Evolutionary conservation across 2,329 filamentous ascomycete genomes (phyloP).

Genomic region (Fusarium armeniacum): DNA sequence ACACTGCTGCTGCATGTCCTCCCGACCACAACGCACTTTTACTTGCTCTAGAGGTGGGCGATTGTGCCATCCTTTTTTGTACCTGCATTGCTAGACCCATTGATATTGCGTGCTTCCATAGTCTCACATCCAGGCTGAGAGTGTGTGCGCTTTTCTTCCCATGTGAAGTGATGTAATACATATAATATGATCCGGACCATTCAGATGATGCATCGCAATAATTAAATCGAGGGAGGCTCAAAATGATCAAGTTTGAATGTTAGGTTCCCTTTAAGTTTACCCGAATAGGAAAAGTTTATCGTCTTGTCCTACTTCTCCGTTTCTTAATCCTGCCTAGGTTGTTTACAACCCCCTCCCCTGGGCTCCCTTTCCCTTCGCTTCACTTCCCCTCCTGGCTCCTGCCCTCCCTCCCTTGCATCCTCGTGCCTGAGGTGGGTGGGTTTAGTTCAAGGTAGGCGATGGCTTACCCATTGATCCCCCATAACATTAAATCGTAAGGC

Average conservation of each 20-base stretch:
- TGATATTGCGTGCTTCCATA: slow-evolving; percentile 23
- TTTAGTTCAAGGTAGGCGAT: slow-evolving; percentile 23
- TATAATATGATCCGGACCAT: not conserved
- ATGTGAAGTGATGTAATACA: not conserved
- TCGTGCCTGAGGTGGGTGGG: slow-evolving; percentile 33
- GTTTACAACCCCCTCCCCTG: slow-evolving; percentile 12
- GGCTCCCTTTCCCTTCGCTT: slow-evolving; percentile 35
- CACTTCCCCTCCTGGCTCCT: slow-evolving; percentile 26
- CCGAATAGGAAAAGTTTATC: slow-evolving; percentile 36
- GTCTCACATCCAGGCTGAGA: slow-evolving; percentile 7
- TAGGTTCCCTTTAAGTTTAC: slow-evolving; percentile 18
- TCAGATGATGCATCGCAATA: slow-evolving; percentile 21
- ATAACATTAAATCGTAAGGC: slow-evolving; percentile 9
- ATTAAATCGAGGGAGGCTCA: slow-evolving; percentile 32
- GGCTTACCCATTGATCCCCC: slow-evolving; percentile 14
- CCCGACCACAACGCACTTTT: slow-evolving; percentile 20
- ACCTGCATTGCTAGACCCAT: slow-evolving; percentile 39
- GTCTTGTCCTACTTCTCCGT: slow-evolving; percentile 15
- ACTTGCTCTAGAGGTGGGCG: slow-evolving; percentile 24
- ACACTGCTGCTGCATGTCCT: slow-evolving; percentile 33
- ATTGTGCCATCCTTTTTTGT: slow-evolving; percentile 33
- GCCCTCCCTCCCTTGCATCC: slow-evolving; percentile 11
- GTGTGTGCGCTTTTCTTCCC: not conserved
- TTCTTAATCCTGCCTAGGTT: slow-evolving; percentile 25
- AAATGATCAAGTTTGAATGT: slow-evolving; percentile 22